A percentile compares a stretch with the other conserved stretches of the same genome.
Conservation (phyloP, 164 flowering plant species). For the Pachysandra terminalis region DNA sequence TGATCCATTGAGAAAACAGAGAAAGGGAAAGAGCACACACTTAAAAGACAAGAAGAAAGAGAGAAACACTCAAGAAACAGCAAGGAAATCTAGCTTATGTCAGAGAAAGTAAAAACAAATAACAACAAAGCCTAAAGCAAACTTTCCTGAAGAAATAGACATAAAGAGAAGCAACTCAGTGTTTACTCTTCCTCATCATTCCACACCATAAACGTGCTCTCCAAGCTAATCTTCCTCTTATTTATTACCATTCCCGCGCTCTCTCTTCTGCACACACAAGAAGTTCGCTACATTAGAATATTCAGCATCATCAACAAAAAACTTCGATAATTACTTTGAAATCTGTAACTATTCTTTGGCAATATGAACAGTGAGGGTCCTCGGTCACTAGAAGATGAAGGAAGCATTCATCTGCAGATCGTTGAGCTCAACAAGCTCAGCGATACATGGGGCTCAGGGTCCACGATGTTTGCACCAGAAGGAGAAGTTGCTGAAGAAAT, state of each 20-base stretch:
- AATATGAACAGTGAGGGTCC: too few relatives aligned
- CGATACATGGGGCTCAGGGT: conserved; percentile 18
- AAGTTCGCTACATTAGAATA: neutral
- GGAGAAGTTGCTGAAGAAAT: conserved; percentile 18
- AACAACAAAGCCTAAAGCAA: neutral
- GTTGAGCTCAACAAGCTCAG: conserved; percentile 27
- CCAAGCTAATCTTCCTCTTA: conserved; percentile 27
- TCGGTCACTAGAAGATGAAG: conserved; percentile 4
- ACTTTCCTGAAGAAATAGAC: conserved; percentile 3
- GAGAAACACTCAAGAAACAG: conserved; percentile 11
- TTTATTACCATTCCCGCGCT: neutral
- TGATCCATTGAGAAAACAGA: neutral
- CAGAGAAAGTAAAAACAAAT: neutral
- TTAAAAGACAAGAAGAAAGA: neutral
- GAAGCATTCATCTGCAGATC: conserved; percentile 31
- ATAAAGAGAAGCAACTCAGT: conserved; percentile 21
- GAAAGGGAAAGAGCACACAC: too few relatives aligned
- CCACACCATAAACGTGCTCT: conserved; percentile 43
- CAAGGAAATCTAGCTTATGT: conserved; percentile 14
- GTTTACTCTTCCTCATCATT: conserved; percentile 26
- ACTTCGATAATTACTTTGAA: neutral
- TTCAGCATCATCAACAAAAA: neutral
- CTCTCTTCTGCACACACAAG: neutral
- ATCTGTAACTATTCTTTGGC: neutral
- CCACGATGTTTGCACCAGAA: conserved; percentile 41